Conservation (phyloP, 805 yeast species). For the Cyberlindnera japonica region DNA sequence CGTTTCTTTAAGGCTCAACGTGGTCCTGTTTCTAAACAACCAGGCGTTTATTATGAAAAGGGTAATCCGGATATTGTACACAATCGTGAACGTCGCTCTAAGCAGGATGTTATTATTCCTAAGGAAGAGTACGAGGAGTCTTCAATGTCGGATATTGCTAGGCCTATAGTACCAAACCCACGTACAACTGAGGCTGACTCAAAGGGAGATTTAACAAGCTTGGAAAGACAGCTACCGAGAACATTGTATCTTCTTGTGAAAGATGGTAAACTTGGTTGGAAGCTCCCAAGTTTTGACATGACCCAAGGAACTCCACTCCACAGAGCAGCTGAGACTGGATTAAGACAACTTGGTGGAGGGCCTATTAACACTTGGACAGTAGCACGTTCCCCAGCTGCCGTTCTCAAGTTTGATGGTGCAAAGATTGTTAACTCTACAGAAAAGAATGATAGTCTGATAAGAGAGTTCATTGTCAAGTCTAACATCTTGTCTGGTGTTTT, state of each 20-base stretch:
- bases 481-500: slow-evolving; percentile 86
- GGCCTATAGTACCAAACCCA: slow-evolving; percentile 66
- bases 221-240: slow-evolving; percentile 76
- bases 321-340: slow-evolving; percentile 68
- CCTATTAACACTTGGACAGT: slow-evolving; percentile 83
- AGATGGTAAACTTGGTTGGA: slow-evolving; percentile 51
- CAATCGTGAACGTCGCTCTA: slow-evolving; percentile 81
- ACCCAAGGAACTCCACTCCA: slow-evolving; percentile 49
- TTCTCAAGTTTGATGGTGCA: slow-evolving; percentile 40
- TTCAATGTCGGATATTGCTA: slow-evolving; percentile 54
- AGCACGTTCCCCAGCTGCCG: slow-evolving; percentile 83
- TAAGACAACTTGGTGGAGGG: slow-evolving; percentile 68
- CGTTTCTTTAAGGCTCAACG: slow-evolving; percentile 70
- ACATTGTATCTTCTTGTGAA: slow-evolving; percentile 76
- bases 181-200: slow-evolving; percentile 78
- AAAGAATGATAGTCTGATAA: slow-evolving; percentile 24
- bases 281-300: slow-evolving; percentile 67
- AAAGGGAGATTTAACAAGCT: slow-evolving; percentile 53
- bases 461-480: slow-evolving; percentile 78
- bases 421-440: slow-evolving; percentile 21
- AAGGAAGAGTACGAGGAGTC: slow-evolving; percentile 38
- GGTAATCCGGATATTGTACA: slow-evolving; percentile 86
- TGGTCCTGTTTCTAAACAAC: slow-evolving; percentile 68
- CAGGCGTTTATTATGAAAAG: slow-evolving; percentile 72
- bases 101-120: slow-evolving; percentile 77